Evolutionary conservation across 208 protist species (phyloP).

Genomic region (Spongospora subterranea): DNA sequence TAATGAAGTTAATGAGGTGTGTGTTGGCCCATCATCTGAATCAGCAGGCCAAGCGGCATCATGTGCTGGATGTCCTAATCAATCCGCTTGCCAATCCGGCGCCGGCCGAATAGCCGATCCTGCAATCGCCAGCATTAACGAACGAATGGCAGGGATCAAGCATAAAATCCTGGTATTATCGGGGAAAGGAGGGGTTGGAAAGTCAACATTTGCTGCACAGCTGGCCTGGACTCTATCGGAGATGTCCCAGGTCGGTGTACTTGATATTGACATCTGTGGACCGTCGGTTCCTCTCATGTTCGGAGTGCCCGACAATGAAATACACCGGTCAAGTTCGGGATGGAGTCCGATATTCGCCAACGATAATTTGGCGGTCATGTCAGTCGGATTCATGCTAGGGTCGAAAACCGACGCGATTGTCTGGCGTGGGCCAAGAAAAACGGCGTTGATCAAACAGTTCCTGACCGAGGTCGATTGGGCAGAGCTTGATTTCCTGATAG

Average conservation of each 20-base stretch:
- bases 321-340: constrained; percentile 82
- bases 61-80: constrained; percentile 97
- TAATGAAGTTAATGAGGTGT: constrained; percentile 66
- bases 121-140: constrained; percentile 64
- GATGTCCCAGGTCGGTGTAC: constrained; percentile 88
- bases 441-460: constrained; percentile 97
- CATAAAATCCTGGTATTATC: constrained; percentile 97
- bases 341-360: constrained; percentile 89
- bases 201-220: constrained; percentile 96
- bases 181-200: constrained; percentile 97
- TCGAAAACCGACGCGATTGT: constrained; percentile 94
- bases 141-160: constrained; percentile 81
- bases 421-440: constrained; percentile 96
- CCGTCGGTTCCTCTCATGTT: constrained; percentile 94
- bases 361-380: constrained; percentile 95
- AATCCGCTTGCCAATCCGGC: constrained; percentile 87
- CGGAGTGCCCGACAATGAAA: constrained; percentile 86
- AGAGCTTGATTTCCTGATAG: constrained; percentile 95
- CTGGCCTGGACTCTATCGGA: constrained; percentile 83
- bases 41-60: constrained; percentile 89
- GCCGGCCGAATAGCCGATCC: constrained; percentile 38
- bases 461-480: constrained; percentile 96
- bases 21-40: constrained; percentile 62
- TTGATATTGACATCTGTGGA: constrained; percentile 99
- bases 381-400: constrained; percentile 90